Percentiles rank a stretch among this genome's conserved stretches.
Evolutionary conservation across 805 yeast genomes (phyloP).

Genomic region (Yamadazyma kitorensis): DNA sequence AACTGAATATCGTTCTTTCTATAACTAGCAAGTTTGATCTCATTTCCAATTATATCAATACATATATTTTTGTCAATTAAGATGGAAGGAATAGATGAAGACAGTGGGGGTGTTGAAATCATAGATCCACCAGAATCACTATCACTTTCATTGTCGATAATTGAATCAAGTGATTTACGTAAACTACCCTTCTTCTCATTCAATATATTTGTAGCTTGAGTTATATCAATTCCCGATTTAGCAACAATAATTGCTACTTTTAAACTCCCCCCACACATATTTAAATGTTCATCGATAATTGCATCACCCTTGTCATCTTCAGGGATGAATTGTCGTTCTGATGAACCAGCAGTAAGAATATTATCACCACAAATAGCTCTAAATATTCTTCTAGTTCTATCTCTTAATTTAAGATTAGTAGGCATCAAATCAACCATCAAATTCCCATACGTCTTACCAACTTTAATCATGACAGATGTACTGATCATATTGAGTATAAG

Average conservation of each 20-base stretch:
- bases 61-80: background rate
- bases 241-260: slow-evolving; percentile 3
- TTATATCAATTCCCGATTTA: background rate
- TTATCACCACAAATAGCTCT: background rate
- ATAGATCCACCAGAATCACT: background rate
- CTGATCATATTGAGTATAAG: slow-evolving; percentile 3
- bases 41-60: background rate
- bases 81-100: background rate
- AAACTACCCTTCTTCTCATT: background rate
- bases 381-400: slow-evolving; percentile 4
- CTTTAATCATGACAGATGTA: slow-evolving; percentile 1
- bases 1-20: no score
- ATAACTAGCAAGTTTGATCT: background rate
- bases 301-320: background rate
- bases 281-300: background rate
- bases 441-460: slow-evolving; percentile 4
- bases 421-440: slow-evolving; percentile 7
- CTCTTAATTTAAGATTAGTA: slow-evolving; percentile 2
- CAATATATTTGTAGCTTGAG: background rate
- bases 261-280: background rate
- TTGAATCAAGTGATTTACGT: background rate
- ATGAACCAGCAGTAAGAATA: background rate
- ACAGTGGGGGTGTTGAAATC: background rate
- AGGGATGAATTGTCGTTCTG: background rate
- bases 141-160: background rate